Evolutionary conservation across 2,329 filamentous ascomycete species (phyloP), one percentile per base, ranked within the genome.

Genomic region (Sporothrix humicola): DNA sequence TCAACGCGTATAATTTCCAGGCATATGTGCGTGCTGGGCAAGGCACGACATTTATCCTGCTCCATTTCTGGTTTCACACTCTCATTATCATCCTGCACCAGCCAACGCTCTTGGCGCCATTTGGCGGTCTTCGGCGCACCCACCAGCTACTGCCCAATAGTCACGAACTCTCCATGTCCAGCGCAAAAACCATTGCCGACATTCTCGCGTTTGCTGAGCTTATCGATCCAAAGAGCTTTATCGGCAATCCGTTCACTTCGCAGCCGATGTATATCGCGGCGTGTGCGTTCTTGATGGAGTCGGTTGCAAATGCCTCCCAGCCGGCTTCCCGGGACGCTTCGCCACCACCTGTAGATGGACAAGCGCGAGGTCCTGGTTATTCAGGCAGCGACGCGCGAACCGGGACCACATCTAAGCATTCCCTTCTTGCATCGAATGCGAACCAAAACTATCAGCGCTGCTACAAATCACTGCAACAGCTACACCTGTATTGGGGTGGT

Each of bases 221-320:
- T 10, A 93, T 96, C 70, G 93, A 97, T 80, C 90, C 92, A 0
- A 94, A 93, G 80, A 95, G 93, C 77, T 93, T 95, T 73, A 91
- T 95, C 48, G 93, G 93, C 0, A 97, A 96, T 74, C 94, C 94
- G 0, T 97, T 97, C 77, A 96, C 93, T 0, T 94, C 92, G 66
- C 94, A 97, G 81, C 94, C 94, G 0, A 97, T 97, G 79, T 97
- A 97, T 78, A 95, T 97, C 74, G 94, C 94, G 0, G 94, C 93
- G 0, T 97, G 93, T 79, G 94, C 94, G 0, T 97, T 97, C 77
- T 83, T 97, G 17, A 93, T 94, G 83, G 94, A 97, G 79, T 93
- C 92, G 4, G 90, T 89, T 3, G 88, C 91, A 15, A 91, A 90
- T 75, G 90, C 91, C 26, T 91, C 91, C 0, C 89, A 90, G 73